A percentile compares a stretch with the other conserved stretches of the same genome.
Evolutionary conservation across 1,284 basidiomycete species (phyloP).

Genomic region (Waitea zeae): DNA sequence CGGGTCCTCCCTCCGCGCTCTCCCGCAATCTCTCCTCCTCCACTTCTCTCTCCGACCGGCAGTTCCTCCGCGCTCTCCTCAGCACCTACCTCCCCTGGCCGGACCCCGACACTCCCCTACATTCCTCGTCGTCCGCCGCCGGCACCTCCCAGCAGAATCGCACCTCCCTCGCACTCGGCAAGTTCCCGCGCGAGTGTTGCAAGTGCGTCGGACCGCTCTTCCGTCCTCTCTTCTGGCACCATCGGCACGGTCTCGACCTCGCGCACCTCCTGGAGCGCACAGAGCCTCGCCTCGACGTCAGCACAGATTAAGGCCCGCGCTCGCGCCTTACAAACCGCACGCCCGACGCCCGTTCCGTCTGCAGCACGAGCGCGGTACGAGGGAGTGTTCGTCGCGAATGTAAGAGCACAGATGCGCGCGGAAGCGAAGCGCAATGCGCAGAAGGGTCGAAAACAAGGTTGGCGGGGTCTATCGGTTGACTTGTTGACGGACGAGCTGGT

Average conservation of each 20-base stretch:
- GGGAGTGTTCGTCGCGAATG: slow-evolving; percentile 39
- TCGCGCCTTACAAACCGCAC: slow-evolving; percentile 9
- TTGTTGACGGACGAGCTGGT: slow-evolving; percentile 42
- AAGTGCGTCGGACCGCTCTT: slow-evolving; percentile 40
- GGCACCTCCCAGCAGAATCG: slow-evolving; percentile 4
- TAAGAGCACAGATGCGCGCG: too few species aligned
- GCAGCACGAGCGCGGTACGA: slow-evolving; percentile 50
- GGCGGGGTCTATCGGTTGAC: slow-evolving; percentile 64
- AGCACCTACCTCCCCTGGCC: slow-evolving; percentile 6
- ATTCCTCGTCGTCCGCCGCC: slow-evolving; percentile 7
- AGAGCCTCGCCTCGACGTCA: slow-evolving; percentile 8
- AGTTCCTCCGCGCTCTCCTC: too few species aligned
- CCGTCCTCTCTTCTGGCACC: too few species aligned
- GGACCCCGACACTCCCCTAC: slow-evolving; percentile 11
- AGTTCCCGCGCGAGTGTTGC: slow-evolving; percentile 11
- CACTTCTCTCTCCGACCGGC: too few species aligned
- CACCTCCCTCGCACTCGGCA: slow-evolving; percentile 7
- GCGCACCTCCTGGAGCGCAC: slow-evolving; percentile 25
- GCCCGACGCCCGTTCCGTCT: slow-evolving; percentile 48
- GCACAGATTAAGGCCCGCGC: too few species aligned
- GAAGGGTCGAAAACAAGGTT: slow-evolving; percentile 25
- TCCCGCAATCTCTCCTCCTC: too few species aligned
- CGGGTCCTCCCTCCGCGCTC: slow-evolving; percentile 41
- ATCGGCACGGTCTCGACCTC: slow-evolving; percentile 26
- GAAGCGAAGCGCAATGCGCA: slow-evolving; percentile 23